Evolutionary conservation across 2,329 filamentous ascomycete genomes (phyloP), one percentile per base, ranked within the genome.

Genomic region (Calycina marina): DNA sequence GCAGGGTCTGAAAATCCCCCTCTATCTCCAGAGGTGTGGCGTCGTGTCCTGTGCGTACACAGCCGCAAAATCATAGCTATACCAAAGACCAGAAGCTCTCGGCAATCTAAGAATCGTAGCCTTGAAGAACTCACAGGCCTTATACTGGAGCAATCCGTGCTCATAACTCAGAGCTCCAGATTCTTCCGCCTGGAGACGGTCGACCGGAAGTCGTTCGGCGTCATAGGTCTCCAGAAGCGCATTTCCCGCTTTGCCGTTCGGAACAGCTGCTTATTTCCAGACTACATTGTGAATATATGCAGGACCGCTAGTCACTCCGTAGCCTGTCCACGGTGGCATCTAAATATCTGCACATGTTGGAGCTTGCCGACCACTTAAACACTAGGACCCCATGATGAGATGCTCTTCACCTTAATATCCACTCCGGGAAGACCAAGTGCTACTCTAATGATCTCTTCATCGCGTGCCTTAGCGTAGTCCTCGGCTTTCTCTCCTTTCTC

Each of bases 301-400:
- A 31, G 61, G 37, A 2, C 45, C 46, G 39, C 54, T 51, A 28
- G 55, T 60, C 1, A 49, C 50, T 12, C 47, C 63, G 25, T 62
- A 61, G 4, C 63, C 64, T 2, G 54, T 56, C 36, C 56, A 61
- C 0, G 59, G 59, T 2, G 59, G 56, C 53, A 62, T 61, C 6
- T 65, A 33, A 58, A 57, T 16, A 57, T 41, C 4, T 51, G 46
- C 0, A 47, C 50, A 5, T 39, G 22, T 28, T 42, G 45, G 17
- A 54, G 46, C 4, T 37, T 41, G 5, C 48, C 40, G 2, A 50
- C 54, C 2, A 51, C 37, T 2, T 43, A 40, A 9, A 50, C 53
- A 10, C 41, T 44, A 5, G 52, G 35, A 17, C 55, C 46, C 54
- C 53, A 57, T 3, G 47, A 45, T 0, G 52, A 41, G 5, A 53